Percentiles rank a stretch among this genome's conserved stretches.
Conservation (phyloP, 371 early-diverging fungal species). For the Mucor circinelloides region DNA sequence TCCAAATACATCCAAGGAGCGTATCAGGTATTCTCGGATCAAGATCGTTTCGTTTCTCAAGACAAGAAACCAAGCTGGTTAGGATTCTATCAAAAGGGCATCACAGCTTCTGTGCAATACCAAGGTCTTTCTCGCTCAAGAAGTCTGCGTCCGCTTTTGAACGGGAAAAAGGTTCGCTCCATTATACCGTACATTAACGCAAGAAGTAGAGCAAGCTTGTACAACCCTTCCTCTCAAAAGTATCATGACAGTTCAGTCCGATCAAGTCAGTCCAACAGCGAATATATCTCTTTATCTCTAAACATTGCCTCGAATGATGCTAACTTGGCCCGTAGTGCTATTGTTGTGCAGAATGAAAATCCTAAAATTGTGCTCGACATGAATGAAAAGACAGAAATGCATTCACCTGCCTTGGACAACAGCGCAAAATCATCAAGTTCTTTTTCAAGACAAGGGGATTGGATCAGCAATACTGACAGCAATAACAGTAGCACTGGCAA, state of each 20-base stretch:
- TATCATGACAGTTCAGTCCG: not conserved
- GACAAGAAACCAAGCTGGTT: constrained; percentile 88
- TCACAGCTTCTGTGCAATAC: constrained; percentile 57
- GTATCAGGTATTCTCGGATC: not conserved
- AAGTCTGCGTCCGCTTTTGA: constrained; percentile 9
- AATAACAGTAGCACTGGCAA: not conserved
- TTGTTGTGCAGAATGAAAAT: not conserved
- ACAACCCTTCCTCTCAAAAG: not conserved
- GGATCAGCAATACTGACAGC: not conserved
- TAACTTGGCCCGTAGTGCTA: not conserved
- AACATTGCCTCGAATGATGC: not conserved
- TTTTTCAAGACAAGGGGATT: not conserved
- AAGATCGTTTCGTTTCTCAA: not conserved
- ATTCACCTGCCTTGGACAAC: not conserved
- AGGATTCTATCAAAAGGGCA: constrained; percentile 90
- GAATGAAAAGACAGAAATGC: not conserved
- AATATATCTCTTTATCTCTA: not conserved
- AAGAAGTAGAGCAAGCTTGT: not conserved
- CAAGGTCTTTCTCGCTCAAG: constrained; percentile 10
- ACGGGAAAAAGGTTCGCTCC: not conserved
- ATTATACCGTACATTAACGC: not conserved
- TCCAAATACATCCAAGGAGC: constrained; percentile 12
- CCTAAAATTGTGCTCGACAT: not conserved
- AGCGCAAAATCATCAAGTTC: not conserved
- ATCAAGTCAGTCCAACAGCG: not conserved